Evolutionary conservation across 768 basidiomycete genomes (phyloP), one percentile per base, ranked within the genome.

Genomic region (Melanogaster broomeanus): DNA sequence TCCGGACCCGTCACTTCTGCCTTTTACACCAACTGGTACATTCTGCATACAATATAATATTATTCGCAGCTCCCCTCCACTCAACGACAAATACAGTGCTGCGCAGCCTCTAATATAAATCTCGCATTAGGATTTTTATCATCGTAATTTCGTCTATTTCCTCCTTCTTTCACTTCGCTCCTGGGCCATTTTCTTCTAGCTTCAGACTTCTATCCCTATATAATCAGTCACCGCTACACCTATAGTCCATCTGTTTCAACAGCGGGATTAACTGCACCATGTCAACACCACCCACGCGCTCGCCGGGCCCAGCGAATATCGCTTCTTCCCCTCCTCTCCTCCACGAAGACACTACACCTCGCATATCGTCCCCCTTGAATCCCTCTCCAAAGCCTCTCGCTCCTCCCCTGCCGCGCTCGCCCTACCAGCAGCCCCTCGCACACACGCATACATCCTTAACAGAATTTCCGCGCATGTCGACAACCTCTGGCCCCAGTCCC

Each of bases 301-400:
- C 53, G 39, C 56, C 61, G 34, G 59, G 59, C 44, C 47, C 49
- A 16, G 12, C 46, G 24, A 51, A 47, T 34, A 15, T 12, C 5
- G 28, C 47, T 52, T 55, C 52, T 13, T 43, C 43, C 7, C 19
- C 33, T 44, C 43, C 38, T 43, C 53, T 12, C 16, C 35, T 37
- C 35, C 35, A n/a, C 35, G 35, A 63, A 22, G 49, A 12, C 4
- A 42, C 53, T 42, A 53, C 62, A 1, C 49, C 59, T 6, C 56
- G 57, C 28, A 57, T 56, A 12, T 48, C 68, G 5, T 69, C 63
- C 12, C 68, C 61, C 39, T 53, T 68, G 18, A 62, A 63, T 15
- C 63, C 62, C 1, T 49, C 60, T 40, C 48, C 49, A 9, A 52
- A 45, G 19, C 43, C 49, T 12, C 54, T 55, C 24, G 37, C 45